Evolutionary conservation across 257 asterid genomes (phyloP).

Genomic region (Henckelia pumila): DNA sequence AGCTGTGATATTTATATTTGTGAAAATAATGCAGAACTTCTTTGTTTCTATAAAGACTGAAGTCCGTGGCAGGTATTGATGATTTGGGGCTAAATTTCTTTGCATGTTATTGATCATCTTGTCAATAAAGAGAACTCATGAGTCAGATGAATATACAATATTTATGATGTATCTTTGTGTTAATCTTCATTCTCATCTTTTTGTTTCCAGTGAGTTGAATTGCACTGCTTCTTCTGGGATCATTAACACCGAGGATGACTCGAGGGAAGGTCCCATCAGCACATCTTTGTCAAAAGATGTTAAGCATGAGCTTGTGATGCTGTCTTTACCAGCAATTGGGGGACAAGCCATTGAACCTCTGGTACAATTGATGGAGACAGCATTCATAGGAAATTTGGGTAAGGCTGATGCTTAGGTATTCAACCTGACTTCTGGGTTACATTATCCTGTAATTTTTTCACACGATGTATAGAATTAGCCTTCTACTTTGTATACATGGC

Average conservation of each 20-base stretch:
- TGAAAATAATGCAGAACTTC: not conserved
- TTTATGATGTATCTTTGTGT: not conserved
- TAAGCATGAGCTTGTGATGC: conserved; percentile 60
- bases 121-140: not conserved
- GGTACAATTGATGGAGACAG: conserved; percentile 82
- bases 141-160: not conserved
- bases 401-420: conserved; percentile 29
- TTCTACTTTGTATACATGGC: not conserved
- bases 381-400: conserved; percentile 84
- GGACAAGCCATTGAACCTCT: conserved; percentile 93
- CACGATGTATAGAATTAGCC: not conserved
- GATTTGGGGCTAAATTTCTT: not conserved
- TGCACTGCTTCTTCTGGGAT: conserved; percentile 36
- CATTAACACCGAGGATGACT: conserved; percentile 25
- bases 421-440: not conserved
- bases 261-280: conserved; percentile 29
- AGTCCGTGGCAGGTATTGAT: not conserved
- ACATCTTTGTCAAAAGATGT: conserved; percentile 37
- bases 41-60: not conserved
- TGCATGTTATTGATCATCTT: not conserved
- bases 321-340: conserved; percentile 81
- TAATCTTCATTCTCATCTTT: not conserved
- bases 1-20: not conserved
- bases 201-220: conserved; percentile 47
- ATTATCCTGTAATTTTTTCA: not conserved